Conservation (phyloP, 2,329 filamentous ascomycete species). For the Aspergillus luchuensis region DNA sequence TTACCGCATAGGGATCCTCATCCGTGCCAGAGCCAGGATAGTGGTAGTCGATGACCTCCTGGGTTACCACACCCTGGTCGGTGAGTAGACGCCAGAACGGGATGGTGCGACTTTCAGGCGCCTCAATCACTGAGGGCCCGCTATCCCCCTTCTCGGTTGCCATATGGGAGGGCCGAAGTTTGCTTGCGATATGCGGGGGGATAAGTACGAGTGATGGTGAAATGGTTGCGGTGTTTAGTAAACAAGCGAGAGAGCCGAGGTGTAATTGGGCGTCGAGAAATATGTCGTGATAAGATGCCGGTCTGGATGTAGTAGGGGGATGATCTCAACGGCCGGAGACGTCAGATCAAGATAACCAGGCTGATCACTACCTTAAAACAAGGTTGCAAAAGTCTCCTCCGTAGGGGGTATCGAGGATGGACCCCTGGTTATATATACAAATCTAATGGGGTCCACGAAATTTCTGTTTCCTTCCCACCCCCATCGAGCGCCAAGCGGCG, state of each 20-base stretch:
- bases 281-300: not conserved
- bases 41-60: conserved; percentile 35
- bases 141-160: conserved; percentile 25
- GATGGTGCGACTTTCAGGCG: conserved; percentile 30
- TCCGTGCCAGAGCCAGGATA: conserved; percentile 45
- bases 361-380: not conserved
- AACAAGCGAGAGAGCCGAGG: not conserved
- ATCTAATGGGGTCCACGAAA: not conserved
- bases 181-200: not conserved
- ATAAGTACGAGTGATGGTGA: not conserved
- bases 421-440: conserved; percentile 1
- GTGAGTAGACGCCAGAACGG: conserved; percentile 38
- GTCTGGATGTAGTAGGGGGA: not conserved
- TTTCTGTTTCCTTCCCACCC: not conserved
- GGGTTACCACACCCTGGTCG: conserved; percentile 38
- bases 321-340: not conserved
- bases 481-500: not conserved
- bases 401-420: not conserved
- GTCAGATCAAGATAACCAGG: not conserved
- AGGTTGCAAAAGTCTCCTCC: not conserved
- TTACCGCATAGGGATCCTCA: conserved; percentile 46
- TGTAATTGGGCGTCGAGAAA: not conserved
- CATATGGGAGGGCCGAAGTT: conserved; percentile 26
- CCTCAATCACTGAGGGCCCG: conserved; percentile 32
- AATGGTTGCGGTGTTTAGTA: not conserved